Evolutionary conservation across 1,284 basidiomycete genomes (phyloP).

Genomic region (Chondrostereum purpureum): DNA sequence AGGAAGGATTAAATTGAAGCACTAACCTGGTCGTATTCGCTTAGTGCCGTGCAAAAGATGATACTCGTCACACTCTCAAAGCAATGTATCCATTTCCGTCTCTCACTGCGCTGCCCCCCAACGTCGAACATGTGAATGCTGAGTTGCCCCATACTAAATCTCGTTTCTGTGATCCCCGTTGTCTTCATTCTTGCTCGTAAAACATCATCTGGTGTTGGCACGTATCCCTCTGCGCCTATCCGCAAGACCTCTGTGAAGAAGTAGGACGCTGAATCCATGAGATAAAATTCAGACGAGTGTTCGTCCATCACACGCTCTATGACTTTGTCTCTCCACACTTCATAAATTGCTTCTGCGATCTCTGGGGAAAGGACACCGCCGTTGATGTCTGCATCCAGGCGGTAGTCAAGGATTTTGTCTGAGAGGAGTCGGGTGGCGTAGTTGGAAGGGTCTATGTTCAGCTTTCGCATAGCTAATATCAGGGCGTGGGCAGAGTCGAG

Average conservation of each 20-base stretch:
- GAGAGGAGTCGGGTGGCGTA: constrained; percentile 64
- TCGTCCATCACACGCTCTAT: constrained; percentile 82
- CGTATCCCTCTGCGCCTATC: constrained; percentile 75
- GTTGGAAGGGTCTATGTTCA: constrained; percentile 69
- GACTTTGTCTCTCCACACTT: constrained; percentile 88
- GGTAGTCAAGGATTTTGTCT: constrained; percentile 59
- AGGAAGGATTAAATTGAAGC: background rate
- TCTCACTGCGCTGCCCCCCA: constrained; percentile 87
- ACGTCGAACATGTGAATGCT: constrained; percentile 96
- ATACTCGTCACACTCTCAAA: constrained; percentile 95
- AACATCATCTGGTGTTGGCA: constrained; percentile 87
- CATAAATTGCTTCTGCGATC: constrained; percentile 73
- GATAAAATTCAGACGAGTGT: constrained; percentile 83
- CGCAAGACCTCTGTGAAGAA: constrained; percentile 86
- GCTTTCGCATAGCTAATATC: constrained; percentile 85
- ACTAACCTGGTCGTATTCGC: constrained; percentile 82
- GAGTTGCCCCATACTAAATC: constrained; percentile 65
- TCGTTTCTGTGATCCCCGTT: constrained; percentile 89
- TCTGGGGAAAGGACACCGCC: constrained; percentile 49
- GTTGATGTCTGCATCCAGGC: constrained; percentile 29
- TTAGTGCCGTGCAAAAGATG: constrained; percentile 91
- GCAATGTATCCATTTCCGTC: constrained; percentile 94
- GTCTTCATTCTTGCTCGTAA: constrained; percentile 87
- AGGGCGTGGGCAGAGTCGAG: constrained; percentile 88
- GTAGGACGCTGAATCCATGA: constrained; percentile 94